phyloP scores from a whole-genome alignment of 805 yeast species.

The Schizosaccharomyces osmophilus region DNA sequence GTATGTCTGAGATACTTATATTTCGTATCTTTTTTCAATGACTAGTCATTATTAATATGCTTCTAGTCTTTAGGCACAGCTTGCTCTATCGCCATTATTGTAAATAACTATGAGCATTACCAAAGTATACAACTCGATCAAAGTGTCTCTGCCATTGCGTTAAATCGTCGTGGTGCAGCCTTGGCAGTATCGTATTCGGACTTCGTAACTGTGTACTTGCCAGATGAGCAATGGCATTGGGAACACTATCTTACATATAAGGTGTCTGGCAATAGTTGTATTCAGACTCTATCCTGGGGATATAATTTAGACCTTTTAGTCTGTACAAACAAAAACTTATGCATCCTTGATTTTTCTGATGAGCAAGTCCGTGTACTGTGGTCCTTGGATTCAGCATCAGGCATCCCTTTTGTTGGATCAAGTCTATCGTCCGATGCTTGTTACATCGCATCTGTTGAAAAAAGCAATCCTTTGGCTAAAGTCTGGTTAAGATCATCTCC shows the following conservation, averaged over 20 bases:
- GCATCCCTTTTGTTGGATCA: slow-evolving; percentile 21
- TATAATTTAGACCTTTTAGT: slow-evolving; percentile 28
- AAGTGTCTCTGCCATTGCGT: slow-evolving; percentile 1
- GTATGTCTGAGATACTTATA: not conserved
- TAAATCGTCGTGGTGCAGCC: slow-evolving; percentile 3
- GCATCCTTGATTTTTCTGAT: slow-evolving; percentile 30
- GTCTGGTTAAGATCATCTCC: slow-evolving; percentile 56
- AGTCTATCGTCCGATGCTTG: slow-evolving; percentile 43
- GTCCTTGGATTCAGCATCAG: not conserved
- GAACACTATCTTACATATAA: slow-evolving; percentile 4
- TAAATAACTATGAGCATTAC: not conserved
- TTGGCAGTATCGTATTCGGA: slow-evolving; percentile 12
- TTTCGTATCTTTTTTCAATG: not conserved
- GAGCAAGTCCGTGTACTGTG: slow-evolving; percentile 7
- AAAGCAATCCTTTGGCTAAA: slow-evolving; percentile 42
- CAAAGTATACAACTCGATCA: not conserved
- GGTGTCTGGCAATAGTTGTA: slow-evolving; percentile 14
- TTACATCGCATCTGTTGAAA: slow-evolving; percentile 38
- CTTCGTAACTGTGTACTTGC: slow-evolving; percentile 10
- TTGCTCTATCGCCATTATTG: not conserved
- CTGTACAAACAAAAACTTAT: slow-evolving; percentile 22
- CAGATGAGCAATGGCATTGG: slow-evolving; percentile 8
- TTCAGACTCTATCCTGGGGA: slow-evolving; percentile 33
- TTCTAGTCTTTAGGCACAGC: not conserved
- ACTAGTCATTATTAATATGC: not conserved